These are phyloP conservation scores for Rhinocladiella mackenziei DNA, from an alignment of 2,329 filamentous ascomycete genomes.

Conservation along the genomic window DNA sequence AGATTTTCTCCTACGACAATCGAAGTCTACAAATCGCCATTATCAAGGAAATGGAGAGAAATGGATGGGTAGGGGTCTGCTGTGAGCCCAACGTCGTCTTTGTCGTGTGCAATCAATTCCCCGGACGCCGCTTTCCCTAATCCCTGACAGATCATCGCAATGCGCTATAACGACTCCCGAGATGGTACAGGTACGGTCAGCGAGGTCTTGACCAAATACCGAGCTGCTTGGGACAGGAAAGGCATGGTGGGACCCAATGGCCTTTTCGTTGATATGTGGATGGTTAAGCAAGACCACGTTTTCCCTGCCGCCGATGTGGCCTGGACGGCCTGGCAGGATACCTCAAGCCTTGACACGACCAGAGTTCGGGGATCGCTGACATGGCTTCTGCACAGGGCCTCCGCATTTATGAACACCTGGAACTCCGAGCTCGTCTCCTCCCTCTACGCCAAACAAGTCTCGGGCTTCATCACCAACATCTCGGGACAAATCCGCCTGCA, in stretches of 20 bases:
- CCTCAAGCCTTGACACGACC: no score
- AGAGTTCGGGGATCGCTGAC: no score
- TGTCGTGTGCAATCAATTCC: conserved; percentile 44
- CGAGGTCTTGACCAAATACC: conserved; percentile 39
- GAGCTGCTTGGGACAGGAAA: conserved; percentile 35
- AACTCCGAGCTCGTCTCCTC: conserved; percentile 34
- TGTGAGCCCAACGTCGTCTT: conserved; percentile 41
- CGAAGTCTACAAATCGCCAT: conserved; percentile 37
- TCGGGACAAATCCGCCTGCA: conserved; percentile 27
- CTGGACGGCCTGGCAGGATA: conserved; percentile 33
- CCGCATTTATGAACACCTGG: conserved; percentile 39
- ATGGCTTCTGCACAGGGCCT: no score
- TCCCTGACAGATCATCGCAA: conserved; percentile 35
- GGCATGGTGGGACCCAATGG: conserved; percentile 32
- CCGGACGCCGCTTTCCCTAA: conserved; percentile 30
- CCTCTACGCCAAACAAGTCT: conserved; percentile 26
- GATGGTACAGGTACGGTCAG: conserved; percentile 35
- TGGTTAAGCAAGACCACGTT: conserved; percentile 31
- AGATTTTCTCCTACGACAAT: conserved; percentile 36
- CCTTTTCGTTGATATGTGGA: conserved; percentile 31
- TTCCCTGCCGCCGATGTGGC: conserved; percentile 25
- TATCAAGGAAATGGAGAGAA: conserved; percentile 38
- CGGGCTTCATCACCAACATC: conserved; percentile 32
- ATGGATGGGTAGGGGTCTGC: conserved; percentile 41
- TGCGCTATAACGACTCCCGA: conserved; percentile 37